Evolutionary conservation across 2,329 filamentous ascomycete species (phyloP).

Genomic region (Neonectria sp.): DNA sequence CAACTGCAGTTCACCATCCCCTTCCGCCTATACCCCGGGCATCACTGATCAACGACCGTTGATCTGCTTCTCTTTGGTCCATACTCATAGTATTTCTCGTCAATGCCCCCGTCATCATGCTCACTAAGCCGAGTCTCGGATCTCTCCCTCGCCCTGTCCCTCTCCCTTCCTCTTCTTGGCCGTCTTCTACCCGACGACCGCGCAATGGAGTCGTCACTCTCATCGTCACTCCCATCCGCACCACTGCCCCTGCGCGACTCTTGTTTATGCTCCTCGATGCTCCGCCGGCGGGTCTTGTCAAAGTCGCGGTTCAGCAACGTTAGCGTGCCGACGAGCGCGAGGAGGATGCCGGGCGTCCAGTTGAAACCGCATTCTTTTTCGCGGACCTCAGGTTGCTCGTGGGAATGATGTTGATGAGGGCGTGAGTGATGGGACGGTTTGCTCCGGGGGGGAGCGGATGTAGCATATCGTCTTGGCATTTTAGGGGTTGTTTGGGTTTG

Average conservation of each 20-base stretch:
- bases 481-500: not conserved
- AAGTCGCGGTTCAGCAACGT: constrained; percentile 58
- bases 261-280: constrained; percentile 17
- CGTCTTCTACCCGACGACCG: not conserved
- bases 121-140: not conserved
- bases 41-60: not conserved
- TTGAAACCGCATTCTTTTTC: constrained; percentile 57
- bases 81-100: constrained; percentile 32
- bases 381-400: constrained; percentile 53
- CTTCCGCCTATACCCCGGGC: not conserved
- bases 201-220: not conserved
- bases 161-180: not conserved
- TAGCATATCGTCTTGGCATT: constrained; percentile 40
- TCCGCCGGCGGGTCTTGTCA: constrained; percentile 26
- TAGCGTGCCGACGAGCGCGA: constrained; percentile 55
- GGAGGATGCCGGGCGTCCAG: constrained; percentile 57
- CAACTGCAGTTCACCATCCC: not conserved
- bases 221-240: not conserved
- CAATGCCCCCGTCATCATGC: constrained; percentile 4
- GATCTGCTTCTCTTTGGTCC: constrained; percentile 17
- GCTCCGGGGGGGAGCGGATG: constrained; percentile 28
- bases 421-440: constrained; percentile 2
- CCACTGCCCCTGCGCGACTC: constrained; percentile 13
- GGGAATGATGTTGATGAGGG: constrained; percentile 17
- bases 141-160: not conserved